Conservation (phyloP, 2,329 filamentous ascomycete genomes). For the Colletotrichum lupini region DNA sequence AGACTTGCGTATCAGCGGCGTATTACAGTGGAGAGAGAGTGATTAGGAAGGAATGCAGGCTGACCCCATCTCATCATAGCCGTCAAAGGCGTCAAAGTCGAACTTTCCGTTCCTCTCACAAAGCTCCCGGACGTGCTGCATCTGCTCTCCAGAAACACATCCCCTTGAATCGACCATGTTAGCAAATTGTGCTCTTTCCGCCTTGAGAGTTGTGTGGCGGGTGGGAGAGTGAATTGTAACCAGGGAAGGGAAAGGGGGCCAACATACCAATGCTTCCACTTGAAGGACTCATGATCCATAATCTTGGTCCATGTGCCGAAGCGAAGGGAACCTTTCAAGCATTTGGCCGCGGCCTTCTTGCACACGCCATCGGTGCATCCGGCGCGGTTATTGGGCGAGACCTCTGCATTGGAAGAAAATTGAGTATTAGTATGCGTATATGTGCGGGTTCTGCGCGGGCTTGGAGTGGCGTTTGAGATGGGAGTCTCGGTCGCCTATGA, state of each 20-base stretch:
- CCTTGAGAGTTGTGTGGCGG: not conserved
- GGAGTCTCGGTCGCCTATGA: slow-evolving; percentile 14
- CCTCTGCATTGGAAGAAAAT: slow-evolving; percentile 63
- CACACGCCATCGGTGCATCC: slow-evolving; percentile 80
- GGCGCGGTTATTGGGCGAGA: slow-evolving; percentile 77
- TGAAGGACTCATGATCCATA: slow-evolving; percentile 71
- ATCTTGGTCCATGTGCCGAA: slow-evolving; percentile 79
- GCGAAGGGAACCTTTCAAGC: slow-evolving; percentile 82
- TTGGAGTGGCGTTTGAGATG: not conserved
- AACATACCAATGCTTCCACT: slow-evolving; percentile 87
- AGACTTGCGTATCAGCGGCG: slow-evolving; percentile 21
- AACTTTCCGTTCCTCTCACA: slow-evolving; percentile 60
- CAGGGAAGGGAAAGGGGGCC: not conserved
- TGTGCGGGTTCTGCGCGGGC: slow-evolving; percentile 1
- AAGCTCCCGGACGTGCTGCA: slow-evolving; percentile 72
- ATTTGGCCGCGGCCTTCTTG: slow-evolving; percentile 76
- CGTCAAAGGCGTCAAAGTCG: slow-evolving; percentile 78
- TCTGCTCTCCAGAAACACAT: slow-evolving; percentile 82
- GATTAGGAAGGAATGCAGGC: not conserved
- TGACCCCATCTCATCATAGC: slow-evolving; percentile 78
- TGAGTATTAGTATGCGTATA: not conserved
- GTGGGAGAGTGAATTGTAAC: not conserved
- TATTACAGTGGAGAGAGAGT: not conserved
- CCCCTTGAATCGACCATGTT: slow-evolving; percentile 69
- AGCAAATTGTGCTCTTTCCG: not conserved